Percentiles rank a stretch among this genome's conserved stretches.
phyloP scores from a whole-genome alignment of 306 rosid genomes.

The Astragalus glycyphyllos region DNA sequence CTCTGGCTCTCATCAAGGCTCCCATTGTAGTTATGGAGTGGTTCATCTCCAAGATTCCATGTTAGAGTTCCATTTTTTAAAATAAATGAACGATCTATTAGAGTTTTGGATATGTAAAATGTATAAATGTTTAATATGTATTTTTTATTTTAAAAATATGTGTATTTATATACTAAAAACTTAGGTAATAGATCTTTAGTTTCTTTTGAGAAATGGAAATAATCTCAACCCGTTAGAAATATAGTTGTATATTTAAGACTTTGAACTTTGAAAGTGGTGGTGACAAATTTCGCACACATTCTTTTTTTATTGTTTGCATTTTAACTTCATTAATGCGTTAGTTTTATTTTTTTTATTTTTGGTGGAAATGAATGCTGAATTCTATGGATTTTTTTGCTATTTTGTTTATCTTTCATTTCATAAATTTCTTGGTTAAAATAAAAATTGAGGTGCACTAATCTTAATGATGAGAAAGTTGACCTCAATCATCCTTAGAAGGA shows the following conservation, averaged over 20 bases:
- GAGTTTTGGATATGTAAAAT: too few relatives aligned
- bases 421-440: neutral
- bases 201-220: too few relatives aligned
- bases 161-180: too few relatives aligned
- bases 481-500: neutral
- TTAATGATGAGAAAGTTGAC: too few relatives aligned
- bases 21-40: slow-evolving; percentile 78
- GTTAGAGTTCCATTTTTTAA: slow-evolving; percentile 42
- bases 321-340: slow-evolving; percentile 15
- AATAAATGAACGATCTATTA: too few relatives aligned
- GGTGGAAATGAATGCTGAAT: neutral
- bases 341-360: neutral
- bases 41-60: slow-evolving; percentile 88
- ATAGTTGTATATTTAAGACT: neutral
- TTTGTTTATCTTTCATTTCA: neutral
- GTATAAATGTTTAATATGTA: too few relatives aligned
- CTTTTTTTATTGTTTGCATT: slow-evolving; percentile 29
- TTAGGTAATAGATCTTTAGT: too few relatives aligned
- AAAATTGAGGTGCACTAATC: neutral
- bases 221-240: too few relatives aligned
- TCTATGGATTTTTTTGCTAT: neutral
- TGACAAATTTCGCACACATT: neutral
- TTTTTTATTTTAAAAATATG: too few relatives aligned
- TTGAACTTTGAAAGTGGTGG: neutral
- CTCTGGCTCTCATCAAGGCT: slow-evolving; percentile 70